Conservation (phyloP, 2,329 filamentous ascomycete species). For the Colletotrichum lupini region DNA sequence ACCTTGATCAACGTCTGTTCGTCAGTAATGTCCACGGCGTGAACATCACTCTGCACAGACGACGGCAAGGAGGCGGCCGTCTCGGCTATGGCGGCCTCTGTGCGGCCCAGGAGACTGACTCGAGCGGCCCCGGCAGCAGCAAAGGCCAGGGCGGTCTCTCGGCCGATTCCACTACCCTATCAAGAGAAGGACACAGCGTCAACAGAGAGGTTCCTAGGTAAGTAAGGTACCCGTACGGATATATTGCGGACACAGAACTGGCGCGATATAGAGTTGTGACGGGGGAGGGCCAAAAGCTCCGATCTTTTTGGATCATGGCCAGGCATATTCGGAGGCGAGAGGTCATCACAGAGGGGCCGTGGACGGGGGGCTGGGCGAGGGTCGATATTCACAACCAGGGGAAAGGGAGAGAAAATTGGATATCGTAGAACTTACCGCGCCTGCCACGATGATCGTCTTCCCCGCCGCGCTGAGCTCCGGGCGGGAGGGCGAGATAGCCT, state of each 20-base stretch:
- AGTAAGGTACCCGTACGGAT: no score
- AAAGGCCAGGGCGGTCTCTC: conserved; percentile 72
- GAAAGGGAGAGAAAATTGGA: background rate
- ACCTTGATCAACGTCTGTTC: conserved; percentile 13
- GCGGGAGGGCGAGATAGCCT: conserved; percentile 48
- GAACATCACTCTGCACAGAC: conserved; percentile 2
- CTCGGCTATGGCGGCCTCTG: conserved; percentile 42
- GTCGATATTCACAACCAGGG: background rate
- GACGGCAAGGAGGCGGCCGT: conserved; percentile 37
- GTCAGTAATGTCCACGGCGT: conserved; percentile 21
- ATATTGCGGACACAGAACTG: background rate
- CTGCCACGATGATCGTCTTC: conserved; percentile 72
- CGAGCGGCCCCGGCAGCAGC: conserved; percentile 50
- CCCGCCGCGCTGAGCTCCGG: conserved; percentile 53
- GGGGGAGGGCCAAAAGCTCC: background rate
- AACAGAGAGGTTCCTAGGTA: background rate
- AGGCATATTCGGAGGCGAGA: background rate
- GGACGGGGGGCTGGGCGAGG: background rate
- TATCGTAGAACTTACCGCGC: conserved; percentile 58
- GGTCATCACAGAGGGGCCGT: background rate
- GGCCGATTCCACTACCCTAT: conserved; percentile 65
- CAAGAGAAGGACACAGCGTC: background rate
- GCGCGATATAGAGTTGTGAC: background rate
- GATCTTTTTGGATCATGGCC: background rate
- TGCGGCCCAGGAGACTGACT: conserved; percentile 53